Percentiles rank a stretch among this genome's conserved stretches.
phyloP scores from a whole-genome alignment of 345 rosid genomes.

The Bruguiera sexangula region DNA sequence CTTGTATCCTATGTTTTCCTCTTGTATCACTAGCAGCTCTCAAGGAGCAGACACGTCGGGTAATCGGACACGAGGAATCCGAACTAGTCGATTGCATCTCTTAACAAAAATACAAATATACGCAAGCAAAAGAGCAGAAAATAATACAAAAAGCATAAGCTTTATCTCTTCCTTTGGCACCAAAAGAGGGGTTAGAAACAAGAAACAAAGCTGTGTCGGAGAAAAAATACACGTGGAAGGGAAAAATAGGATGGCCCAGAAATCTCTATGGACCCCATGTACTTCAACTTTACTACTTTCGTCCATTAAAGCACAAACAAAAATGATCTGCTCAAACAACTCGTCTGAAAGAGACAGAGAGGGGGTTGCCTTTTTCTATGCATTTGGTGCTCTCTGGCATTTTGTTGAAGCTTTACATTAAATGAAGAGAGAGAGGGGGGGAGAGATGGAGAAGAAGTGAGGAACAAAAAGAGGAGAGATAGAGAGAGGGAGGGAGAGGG shows the following conservation, averaged over 20 bases:
- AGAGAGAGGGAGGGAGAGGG: too few species aligned
- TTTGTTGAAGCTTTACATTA: too few species aligned
- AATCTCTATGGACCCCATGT: slow-evolving; percentile 42
- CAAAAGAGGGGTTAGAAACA: neutral
- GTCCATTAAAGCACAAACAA: slow-evolving; percentile 12
- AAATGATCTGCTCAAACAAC: slow-evolving; percentile 10
- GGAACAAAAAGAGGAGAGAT: too few species aligned
- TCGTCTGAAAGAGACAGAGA: neutral
- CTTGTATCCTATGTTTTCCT: slow-evolving; percentile 32
- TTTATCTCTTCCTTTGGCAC: neutral
- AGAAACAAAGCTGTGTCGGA: slow-evolving; percentile 9
- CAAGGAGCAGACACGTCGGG: slow-evolving; percentile 34
- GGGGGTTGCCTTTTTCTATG: neutral
- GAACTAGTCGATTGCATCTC: slow-evolving; percentile 60
- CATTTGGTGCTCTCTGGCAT: neutral
- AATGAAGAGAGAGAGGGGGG: too few species aligned
- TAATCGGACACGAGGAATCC: slow-evolving; percentile 42
- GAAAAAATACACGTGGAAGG: slow-evolving; percentile 14
- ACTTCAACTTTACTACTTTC: neutral
- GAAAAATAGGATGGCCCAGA: slow-evolving; percentile 35
- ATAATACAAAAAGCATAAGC: slow-evolving; percentile 11
- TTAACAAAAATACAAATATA: neutral
- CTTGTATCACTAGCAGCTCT: slow-evolving; percentile 18
- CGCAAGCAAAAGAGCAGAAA: slow-evolving; percentile 2
- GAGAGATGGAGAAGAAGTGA: too few species aligned